Percentiles rank a stretch among this genome's conserved stretches.
Evolutionary conservation across 768 basidiomycete genomes (phyloP).

Genomic region (Boletus reticulatus): DNA sequence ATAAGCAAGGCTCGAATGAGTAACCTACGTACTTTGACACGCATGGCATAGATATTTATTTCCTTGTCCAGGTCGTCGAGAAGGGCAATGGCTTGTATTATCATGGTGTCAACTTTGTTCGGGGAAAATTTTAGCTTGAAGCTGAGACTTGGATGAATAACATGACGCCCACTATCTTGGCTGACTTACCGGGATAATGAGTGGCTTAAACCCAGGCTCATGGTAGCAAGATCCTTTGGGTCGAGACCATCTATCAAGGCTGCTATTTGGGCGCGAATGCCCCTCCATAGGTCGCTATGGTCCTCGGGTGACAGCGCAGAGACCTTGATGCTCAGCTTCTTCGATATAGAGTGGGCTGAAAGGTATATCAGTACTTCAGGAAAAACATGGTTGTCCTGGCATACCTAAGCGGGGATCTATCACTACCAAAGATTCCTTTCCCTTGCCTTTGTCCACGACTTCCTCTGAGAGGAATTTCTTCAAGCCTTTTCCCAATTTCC

Average conservation of each 20-base stretch:
- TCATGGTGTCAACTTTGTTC: conserved; percentile 99
- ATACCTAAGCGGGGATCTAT: conserved; percentile 88
- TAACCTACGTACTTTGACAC: conserved; percentile 77
- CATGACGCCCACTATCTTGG: neutral
- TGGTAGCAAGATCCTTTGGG: conserved; percentile 92
- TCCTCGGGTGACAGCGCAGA: conserved; percentile 54
- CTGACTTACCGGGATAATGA: conserved; percentile 80
- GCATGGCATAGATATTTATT: conserved; percentile 99
- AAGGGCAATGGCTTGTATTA: conserved; percentile 96
- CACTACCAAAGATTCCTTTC: conserved; percentile 81
- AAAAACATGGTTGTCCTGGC: conserved; percentile 25
- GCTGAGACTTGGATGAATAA: conserved; percentile 39
- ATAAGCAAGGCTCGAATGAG: neutral
- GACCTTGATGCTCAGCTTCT: conserved; percentile 92
- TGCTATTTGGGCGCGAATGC: conserved; percentile 87
- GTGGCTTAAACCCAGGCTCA: conserved; percentile 97
- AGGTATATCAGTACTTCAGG: conserved; percentile 4
- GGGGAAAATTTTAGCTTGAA: conserved; percentile 99
- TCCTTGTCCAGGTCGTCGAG: conserved; percentile 99
- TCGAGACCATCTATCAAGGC: conserved; percentile 87
- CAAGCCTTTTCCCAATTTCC: conserved; percentile 89
- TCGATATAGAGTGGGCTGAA: conserved; percentile 80
- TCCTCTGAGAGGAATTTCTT: conserved; percentile 91
- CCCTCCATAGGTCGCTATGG: conserved; percentile 86
- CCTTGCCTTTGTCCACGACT: conserved; percentile 86